Evolutionary conservation across 441 rosid species (phyloP).

Genomic region (Pelargonium cotyledonis): DNA sequence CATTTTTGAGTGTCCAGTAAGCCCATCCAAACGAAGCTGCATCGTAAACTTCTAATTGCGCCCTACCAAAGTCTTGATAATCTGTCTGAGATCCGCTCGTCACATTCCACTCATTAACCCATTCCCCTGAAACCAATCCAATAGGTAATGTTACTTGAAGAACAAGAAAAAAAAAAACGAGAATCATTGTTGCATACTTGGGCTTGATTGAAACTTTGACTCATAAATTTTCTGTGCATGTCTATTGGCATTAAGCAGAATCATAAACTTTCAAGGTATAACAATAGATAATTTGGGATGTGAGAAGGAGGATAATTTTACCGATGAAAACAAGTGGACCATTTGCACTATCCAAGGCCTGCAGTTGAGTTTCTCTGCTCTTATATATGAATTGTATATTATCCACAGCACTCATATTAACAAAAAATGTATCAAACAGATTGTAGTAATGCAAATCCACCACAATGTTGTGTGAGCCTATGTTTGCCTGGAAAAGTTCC

Average conservation of each 20-base stretch:
- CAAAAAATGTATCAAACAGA: constrained; percentile 57
- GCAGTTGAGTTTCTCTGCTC: constrained; percentile 51
- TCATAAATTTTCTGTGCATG: not conserved
- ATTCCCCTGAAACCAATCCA: constrained; percentile 47
- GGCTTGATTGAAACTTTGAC: not conserved
- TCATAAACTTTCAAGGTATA: no score
- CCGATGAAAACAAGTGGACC: constrained; percentile 67
- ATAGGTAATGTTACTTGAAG: no score
- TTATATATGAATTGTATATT: constrained; percentile 50
- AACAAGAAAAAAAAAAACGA: no score
- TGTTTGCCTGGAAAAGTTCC: constrained; percentile 57
- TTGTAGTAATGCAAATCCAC: constrained; percentile 74
- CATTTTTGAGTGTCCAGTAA: constrained; percentile 69
- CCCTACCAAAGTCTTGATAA: constrained; percentile 58
- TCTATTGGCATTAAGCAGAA: no score
- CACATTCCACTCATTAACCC: constrained; percentile 76
- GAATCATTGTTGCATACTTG: not conserved
- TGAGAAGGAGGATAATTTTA: constrained; percentile 15
- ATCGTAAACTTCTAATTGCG: constrained; percentile 54
- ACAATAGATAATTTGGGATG: no score
- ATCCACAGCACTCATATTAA: constrained; percentile 44
- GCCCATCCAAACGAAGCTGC: constrained; percentile 79
- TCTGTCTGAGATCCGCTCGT: constrained; percentile 42
- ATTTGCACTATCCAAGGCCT: constrained; percentile 41
- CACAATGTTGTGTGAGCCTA: constrained; percentile 52